Percentiles rank a stretch among this genome's conserved stretches.
Conservation (phyloP, 2,329 filamentous ascomycete species). For the Colletotrichum australisinense region DNA sequence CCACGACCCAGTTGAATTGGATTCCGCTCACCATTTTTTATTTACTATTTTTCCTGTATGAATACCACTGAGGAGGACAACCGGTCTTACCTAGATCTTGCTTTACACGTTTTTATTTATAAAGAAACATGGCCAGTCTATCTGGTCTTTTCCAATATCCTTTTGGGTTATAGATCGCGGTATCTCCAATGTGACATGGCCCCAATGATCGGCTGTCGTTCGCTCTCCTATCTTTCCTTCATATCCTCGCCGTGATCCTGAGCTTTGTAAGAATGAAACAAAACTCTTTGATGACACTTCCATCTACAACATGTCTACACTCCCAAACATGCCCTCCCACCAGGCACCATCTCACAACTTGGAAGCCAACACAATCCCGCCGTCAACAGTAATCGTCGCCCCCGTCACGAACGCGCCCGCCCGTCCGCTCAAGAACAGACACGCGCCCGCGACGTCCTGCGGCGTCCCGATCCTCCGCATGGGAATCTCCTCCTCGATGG, state of each 20-base stretch:
- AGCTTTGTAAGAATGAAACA: not conserved
- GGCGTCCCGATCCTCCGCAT: conserved; percentile 74
- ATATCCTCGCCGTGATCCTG: not conserved
- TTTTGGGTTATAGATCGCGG: not conserved
- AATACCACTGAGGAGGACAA: conserved; percentile 25
- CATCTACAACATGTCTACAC: not conserved
- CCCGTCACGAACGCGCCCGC: conserved; percentile 77
- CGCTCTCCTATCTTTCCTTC: not conserved
- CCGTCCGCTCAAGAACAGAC: conserved; percentile 75
- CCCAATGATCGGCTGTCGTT: not conserved
- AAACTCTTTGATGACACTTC: not conserved
- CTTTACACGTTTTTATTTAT: not conserved
- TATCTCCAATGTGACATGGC: not conserved
- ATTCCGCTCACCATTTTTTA: not conserved
- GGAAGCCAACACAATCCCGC: conserved; percentile 59
- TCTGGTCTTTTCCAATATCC: not conserved
- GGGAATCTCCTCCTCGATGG: conserved; percentile 69
- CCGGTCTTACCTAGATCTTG: conserved; percentile 1
- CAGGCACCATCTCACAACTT: conserved; percentile 50
- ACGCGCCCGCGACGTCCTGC: conserved; percentile 77
- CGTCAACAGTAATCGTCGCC: conserved; percentile 72
- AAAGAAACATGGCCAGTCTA: not conserved
- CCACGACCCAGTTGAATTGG: not conserved
- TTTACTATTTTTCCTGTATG: conserved; percentile 20
- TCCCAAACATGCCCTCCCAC: not conserved